phyloP scores from a whole-genome alignment of 148 eudicot genomes.

The Camellia granthamiana region DNA sequence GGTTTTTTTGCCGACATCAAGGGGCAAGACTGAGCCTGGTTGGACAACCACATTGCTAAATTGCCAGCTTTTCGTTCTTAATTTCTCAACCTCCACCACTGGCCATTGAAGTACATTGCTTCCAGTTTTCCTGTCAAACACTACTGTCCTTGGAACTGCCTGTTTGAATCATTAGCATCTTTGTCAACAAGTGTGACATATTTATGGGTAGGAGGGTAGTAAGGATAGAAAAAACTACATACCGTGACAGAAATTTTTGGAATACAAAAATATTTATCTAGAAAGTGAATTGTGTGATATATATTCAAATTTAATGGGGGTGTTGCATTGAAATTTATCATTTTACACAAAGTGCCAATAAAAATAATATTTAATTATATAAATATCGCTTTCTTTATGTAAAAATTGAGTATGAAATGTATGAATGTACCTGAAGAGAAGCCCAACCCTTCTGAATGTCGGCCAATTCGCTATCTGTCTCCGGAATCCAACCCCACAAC shows the following conservation, averaged over 20 bases:
- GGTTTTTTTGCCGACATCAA: conserved; percentile 46
- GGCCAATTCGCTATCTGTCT: conserved; percentile 52
- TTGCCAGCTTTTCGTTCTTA: conserved; percentile 41
- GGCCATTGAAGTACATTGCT: conserved; percentile 82
- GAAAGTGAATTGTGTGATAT: no score
- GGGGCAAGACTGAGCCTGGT: conserved; percentile 65
- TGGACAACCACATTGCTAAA: conserved; percentile 32
- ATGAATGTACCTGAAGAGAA: conserved; percentile 51
- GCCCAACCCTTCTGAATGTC: conserved; percentile 82
- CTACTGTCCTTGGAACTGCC: conserved; percentile 77
- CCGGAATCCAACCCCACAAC: conserved; percentile 76
- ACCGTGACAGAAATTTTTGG: no score
- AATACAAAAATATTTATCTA: no score
- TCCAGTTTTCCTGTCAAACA: conserved; percentile 62
- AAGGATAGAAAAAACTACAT: no score
- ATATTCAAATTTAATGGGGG: no score
- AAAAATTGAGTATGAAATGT: no score
- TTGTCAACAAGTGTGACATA: not conserved
- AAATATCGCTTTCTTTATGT: no score
- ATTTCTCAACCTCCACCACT: conserved; percentile 59
- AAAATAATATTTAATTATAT: no score
- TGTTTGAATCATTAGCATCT: conserved; percentile 10
- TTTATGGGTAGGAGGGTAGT: not conserved
- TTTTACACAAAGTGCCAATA: no score
- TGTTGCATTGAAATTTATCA: no score